Percentiles rank a stretch among this genome's conserved stretches.
phyloP scores from a whole-genome alignment of 106 monocot species.

The Agapanthus africanus region DNA sequence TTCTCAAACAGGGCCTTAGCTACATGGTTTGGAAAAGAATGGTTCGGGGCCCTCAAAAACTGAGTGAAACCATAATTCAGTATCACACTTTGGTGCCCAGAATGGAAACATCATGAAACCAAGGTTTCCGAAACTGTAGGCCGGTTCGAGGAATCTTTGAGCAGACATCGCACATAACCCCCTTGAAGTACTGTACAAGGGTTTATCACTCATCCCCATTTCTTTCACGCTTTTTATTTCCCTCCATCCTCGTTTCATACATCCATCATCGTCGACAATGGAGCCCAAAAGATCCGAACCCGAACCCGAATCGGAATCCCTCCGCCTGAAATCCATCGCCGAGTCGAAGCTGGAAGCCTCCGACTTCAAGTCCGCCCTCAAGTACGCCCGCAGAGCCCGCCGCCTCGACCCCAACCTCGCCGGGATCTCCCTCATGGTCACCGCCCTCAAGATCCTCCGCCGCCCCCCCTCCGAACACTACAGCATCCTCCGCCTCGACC shows the following conservation, averaged over 20 bases:
- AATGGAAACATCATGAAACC: too few relatives aligned
- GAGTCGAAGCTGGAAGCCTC: constrained; percentile 28
- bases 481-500: constrained; percentile 37
- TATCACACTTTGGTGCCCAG: too few relatives aligned
- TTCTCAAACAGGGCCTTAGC: too few relatives aligned
- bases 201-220: too few relatives aligned
- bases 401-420: constrained; percentile 33
- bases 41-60: too few relatives aligned
- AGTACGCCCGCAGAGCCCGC: constrained; percentile 62
- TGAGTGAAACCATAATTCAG: too few relatives aligned
- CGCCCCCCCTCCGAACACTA: constrained; percentile 50
- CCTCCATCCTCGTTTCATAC: neutral
- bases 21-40: too few relatives aligned
- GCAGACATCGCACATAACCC: too few relatives aligned
- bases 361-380: constrained; percentile 51
- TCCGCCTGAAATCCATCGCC: constrained; percentile 45
- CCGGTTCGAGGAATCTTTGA: too few relatives aligned
- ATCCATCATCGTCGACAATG: neutral
- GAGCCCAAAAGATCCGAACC: constrained; percentile 8
- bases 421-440: constrained; percentile 28
- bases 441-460: constrained; percentile 53
- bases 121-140: too few relatives aligned
- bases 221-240: neutral
- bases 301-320: constrained; percentile 27
- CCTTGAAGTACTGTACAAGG: too few relatives aligned